Percentiles rank a stretch among this genome's conserved stretches.
Evolutionary conservation across 1,284 basidiomycete genomes (phyloP).

Genomic region (Ceratobasidium sp.): DNA sequence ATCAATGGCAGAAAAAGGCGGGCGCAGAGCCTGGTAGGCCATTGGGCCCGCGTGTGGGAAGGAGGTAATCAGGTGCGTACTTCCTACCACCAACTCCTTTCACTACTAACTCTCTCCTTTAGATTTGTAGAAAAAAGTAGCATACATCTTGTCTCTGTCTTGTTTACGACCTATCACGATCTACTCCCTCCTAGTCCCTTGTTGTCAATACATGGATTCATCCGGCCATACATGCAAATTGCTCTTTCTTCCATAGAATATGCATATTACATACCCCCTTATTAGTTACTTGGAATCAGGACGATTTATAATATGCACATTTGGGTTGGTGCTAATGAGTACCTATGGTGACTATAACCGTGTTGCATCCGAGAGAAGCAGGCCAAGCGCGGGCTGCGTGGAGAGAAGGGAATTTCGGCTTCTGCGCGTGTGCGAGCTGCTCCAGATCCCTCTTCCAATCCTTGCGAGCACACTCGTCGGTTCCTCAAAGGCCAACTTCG

Average conservation of each 20-base stretch:
- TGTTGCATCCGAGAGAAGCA: background rate
- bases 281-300: background rate
- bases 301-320: too few species aligned
- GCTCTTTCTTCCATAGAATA: conserved; percentile 15
- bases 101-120: background rate
- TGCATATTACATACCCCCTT: conserved; percentile 52
- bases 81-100: background rate
- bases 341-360: background rate
- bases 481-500: too few species aligned
- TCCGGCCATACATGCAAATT: background rate
- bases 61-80: conserved; percentile 13
- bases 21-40: conserved; percentile 54
- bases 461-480: too few species aligned
- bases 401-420: too few species aligned
- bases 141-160: background rate
- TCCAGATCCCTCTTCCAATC: too few species aligned
- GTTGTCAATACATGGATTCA: conserved; percentile 32
- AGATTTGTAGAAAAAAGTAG: background rate
- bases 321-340: background rate
- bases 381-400: background rate
- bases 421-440: too few species aligned
- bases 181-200: conserved; percentile 18
- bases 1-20: conserved; percentile 81
- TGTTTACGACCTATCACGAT: conserved; percentile 29
- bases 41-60: conserved; percentile 24